phyloP scores from a whole-genome alignment of 1,284 basidiomycete genomes.

The Tilletiaria anomala region DNA sequence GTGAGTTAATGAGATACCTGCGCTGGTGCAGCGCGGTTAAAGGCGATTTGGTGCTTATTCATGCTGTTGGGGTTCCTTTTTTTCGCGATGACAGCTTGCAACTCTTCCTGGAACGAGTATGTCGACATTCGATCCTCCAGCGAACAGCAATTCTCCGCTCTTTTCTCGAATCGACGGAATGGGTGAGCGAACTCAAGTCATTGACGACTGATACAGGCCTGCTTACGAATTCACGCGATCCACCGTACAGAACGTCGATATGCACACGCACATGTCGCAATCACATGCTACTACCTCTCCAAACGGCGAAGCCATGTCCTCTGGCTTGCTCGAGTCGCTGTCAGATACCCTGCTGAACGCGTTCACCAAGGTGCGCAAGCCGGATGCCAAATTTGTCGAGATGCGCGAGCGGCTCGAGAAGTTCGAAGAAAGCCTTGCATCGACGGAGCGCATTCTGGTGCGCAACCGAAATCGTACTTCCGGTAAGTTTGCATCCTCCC shows the following conservation, averaged over 20 bases:
- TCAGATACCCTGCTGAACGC: slow-evolving; percentile 91
- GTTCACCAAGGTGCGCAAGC: slow-evolving; percentile 85
- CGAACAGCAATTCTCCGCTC: slow-evolving; percentile 72
- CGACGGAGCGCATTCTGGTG: slow-evolving; percentile 49
- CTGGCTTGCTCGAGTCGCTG: slow-evolving; percentile 54
- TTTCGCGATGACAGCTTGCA: slow-evolving; percentile 53
- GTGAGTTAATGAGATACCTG: slow-evolving; percentile 46
- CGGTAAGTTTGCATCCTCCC: slow-evolving; percentile 53
- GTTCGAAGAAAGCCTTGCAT: slow-evolving; percentile 74
- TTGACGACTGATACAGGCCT: slow-evolving; percentile 83
- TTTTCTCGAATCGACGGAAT: slow-evolving; percentile 94
- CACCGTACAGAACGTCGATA: slow-evolving; percentile 25
- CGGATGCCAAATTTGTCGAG: slow-evolving; percentile 80
- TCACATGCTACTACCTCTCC: not conserved
- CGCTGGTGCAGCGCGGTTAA: not conserved
- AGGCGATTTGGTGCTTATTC: no score
- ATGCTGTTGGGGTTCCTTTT: not conserved
- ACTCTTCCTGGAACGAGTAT: slow-evolving; percentile 76
- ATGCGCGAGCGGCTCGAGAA: slow-evolving; percentile 85
- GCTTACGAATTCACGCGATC: slow-evolving; percentile 48
- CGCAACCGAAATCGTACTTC: slow-evolving; percentile 38
- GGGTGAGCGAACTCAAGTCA: slow-evolving; percentile 52
- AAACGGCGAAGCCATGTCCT: slow-evolving; percentile 3
- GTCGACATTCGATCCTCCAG: slow-evolving; percentile 86
- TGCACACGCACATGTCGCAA: slow-evolving; percentile 29